Conservation (phyloP, 2,329 filamentous ascomycete species). For the Myriosclerotinia duriaeana region DNA sequence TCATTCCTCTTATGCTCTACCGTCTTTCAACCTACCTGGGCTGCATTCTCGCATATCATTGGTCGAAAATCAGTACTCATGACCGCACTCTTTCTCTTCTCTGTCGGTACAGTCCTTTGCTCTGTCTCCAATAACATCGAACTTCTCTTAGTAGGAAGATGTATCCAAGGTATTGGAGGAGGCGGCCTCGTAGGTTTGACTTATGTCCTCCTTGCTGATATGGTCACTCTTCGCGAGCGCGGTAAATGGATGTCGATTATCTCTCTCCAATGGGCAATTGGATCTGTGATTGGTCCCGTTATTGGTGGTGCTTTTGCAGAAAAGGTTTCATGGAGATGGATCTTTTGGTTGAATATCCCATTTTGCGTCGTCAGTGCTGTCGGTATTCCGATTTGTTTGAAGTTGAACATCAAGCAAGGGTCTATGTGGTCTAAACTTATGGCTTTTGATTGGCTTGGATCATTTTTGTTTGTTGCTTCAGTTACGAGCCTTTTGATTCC, state of each 20-base stretch:
- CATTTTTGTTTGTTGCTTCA: constrained; percentile 58
- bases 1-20: constrained; percentile 66
- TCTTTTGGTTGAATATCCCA: constrained; percentile 36
- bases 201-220: constrained; percentile 47
- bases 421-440: constrained; percentile 30
- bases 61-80: constrained; percentile 33
- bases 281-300: constrained; percentile 39
- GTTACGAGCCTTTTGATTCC: constrained; percentile 59
- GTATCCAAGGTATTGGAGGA: constrained; percentile 51
- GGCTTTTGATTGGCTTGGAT: constrained; percentile 60
- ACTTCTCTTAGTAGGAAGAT: constrained; percentile 41
- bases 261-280: constrained; percentile 35
- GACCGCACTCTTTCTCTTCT: constrained; percentile 31
- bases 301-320: constrained; percentile 47
- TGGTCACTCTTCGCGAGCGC: constrained; percentile 46
- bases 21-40: constrained; percentile 52
- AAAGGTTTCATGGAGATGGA: constrained; percentile 37
- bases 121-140: constrained; percentile 37
- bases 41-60: constrained; percentile 34
- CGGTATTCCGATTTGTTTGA: constrained; percentile 33
- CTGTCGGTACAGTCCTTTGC: constrained; percentile 38
- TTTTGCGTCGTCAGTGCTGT: constrained; percentile 33
- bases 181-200: constrained; percentile 50
- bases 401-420: constrained; percentile 30
- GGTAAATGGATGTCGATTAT: constrained; percentile 42